These are phyloP conservation scores for Pelargonium fulgidum DNA, from an alignment of 441 rosid genomes.

Conservation along the genomic window DNA sequence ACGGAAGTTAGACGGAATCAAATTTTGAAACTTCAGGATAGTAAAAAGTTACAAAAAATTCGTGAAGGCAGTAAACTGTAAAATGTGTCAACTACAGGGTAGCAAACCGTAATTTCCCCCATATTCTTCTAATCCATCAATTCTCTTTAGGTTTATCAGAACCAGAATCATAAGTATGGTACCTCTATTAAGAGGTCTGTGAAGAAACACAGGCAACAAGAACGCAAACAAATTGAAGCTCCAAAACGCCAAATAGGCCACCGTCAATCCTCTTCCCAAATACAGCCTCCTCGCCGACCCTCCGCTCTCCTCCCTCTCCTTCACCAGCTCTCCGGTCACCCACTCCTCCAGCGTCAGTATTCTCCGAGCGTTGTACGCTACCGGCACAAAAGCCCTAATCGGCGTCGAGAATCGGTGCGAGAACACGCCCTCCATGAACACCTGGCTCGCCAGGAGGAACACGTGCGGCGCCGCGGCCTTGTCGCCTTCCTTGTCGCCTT, in stretches of 20 bases:
- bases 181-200: slow-evolving; percentile 57
- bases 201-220: slow-evolving; percentile 75
- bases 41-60: too few species aligned
- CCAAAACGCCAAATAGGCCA: slow-evolving; percentile 70
- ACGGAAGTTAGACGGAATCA: too few species aligned
- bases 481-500: neutral
- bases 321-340: neutral
- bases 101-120: too few species aligned
- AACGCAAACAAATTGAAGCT: slow-evolving; percentile 76
- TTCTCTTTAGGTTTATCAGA: neutral
- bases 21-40: too few species aligned
- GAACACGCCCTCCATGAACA: slow-evolving; percentile 3
- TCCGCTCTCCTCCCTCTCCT: neutral
- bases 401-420: neutral
- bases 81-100: too few species aligned
- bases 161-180: slow-evolving; percentile 31
- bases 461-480: neutral
- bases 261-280: slow-evolving; percentile 57
- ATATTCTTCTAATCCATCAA: too few species aligned
- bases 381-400: slow-evolving; percentile 6
- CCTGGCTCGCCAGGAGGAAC: slow-evolving; percentile 6
- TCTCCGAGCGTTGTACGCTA: neutral
- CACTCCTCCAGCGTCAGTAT: slow-evolving; percentile 4
- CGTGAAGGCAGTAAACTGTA: too few species aligned
- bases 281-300: slow-evolving; percentile 31